Evolutionary conservation across 2,329 filamentous ascomycete genomes (phyloP), one percentile per base, ranked within the genome.

Genomic region (Fusarium heterosporum): DNA sequence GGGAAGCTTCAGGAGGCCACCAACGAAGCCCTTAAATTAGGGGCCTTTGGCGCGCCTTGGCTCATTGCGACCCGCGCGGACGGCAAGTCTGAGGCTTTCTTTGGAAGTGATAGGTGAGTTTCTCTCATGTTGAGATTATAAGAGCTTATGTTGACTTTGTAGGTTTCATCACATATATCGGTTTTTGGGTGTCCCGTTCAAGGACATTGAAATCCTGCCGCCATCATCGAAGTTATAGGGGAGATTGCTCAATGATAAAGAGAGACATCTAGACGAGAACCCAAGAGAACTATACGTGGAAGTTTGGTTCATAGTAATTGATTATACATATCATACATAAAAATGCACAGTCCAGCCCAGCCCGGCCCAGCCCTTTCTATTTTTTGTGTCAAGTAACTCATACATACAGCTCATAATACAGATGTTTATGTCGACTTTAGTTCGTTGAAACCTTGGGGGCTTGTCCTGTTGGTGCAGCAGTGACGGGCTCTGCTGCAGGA

Each of bases 1-100:
- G 73, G 76, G 11, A 68, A 65, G 29, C 77, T 93, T 28, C 84
- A 84, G 59, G 79, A 77, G 7, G 83, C 83, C 41, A 93, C 91
- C 17, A 82, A 86, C 60, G 82, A 83, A 66, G 90, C 86, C 0
- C 75, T 92, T 16, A 84, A 86, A 36, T 80, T 79, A 48, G 92
- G 91, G 0, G 92, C 91, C 0, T 95, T 92, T 76, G 92, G 92
- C 0, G 87, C 88, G 48, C 92, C 92, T 2, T 95, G 92, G 91
- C 82, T 92, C 61, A 89, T 88, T 84, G 91, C 89, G 4, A 83
- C 81, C 17, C 87, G 90, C 69, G 75, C 73, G 3, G 76, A 84
- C 63, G 89, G 89, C 1, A 76, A 82, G 55, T 82, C 82, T 47
- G 88, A 91, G 78, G 86, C 89, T 0, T 93, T 93, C 75, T 94